Base-by-base conservation (phyloP, 176 grass and related monocot species). In the Poa pratensis region DNA sequence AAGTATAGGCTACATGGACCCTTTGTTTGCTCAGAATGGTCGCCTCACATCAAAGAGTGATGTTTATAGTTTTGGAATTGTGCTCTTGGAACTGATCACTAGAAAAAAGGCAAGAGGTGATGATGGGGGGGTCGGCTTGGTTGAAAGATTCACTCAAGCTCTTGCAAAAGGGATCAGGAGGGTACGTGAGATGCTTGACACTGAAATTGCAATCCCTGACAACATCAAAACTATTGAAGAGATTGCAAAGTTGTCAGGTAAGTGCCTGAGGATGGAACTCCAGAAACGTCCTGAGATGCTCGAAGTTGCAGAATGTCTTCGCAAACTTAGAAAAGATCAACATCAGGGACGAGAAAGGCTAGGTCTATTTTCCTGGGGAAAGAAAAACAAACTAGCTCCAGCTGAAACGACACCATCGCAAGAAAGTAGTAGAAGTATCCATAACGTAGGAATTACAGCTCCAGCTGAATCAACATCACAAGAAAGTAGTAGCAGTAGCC, bases 1-100 rank as follows among this genome's bases (percentile, higher is more conserved):
- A 71, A 71, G 68, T 45, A 71, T 71, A 71, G 68, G 68, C 35
- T 71, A 71, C 68, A 71, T 71, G 39, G 68, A 71, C 39, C 68
- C 68, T 23, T 9, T 71, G 39, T 71, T 71, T 71, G 19, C 19
- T 43, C 68, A 42, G 11, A 23, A 7, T 45, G 68, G 68, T 7
- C 68, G 68, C 9, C 20, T 71, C 68, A 71, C 39, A 71, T 3
- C 68, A 7, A 71, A 71, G 68, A 71, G 68, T 45, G 68, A 71
- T 71, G 68, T 71, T 45, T 71, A 72, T 72, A 72, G 40, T 72
- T 72, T 72, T 23, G 69, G 68, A 45, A 11, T 71, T 24, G 11
- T 39, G 3, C 67, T 69, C 9, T 20, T 69, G 19, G 67, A 69
- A 42, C 8, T 69, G 19, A 69, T 69, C 5, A 69, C 67, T 1